A percentile compares a stretch with the other conserved stretches of the same genome.
Conservation (phyloP, 352 stramenopile species). For the Pythium pyrilobum region DNA sequence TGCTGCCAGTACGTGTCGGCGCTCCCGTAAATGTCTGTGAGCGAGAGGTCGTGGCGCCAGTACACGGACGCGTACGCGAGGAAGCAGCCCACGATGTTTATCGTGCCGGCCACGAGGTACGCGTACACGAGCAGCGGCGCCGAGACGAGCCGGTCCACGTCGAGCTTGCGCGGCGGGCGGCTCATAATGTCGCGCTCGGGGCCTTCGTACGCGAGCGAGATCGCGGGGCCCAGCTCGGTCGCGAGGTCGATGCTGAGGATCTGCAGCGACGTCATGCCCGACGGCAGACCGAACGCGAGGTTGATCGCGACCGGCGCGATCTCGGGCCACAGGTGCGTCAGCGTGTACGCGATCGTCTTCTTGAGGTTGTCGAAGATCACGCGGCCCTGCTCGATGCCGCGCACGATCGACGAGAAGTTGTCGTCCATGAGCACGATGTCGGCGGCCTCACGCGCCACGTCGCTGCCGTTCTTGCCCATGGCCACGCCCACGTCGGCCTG, state of each 20-base stretch:
- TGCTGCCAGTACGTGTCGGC: conserved; percentile 24
- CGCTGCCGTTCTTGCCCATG: conserved; percentile 94
- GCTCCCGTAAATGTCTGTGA: conserved; percentile 36
- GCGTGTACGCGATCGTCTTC: conserved; percentile 89
- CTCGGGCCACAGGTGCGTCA: conserved; percentile 86
- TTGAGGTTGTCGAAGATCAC: conserved; percentile 89
- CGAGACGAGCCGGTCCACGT: conserved; percentile 75
- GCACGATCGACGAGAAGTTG: conserved; percentile 95
- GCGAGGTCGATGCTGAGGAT: conserved; percentile 88
- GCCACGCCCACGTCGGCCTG: conserved; percentile 94
- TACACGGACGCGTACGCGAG: conserved; percentile 30
- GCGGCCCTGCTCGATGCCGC: conserved; percentile 43
- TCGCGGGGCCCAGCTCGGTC: conserved; percentile 85
- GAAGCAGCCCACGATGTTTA: conserved; percentile 52
- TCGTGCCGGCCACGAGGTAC: conserved; percentile 81
- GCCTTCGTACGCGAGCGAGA: conserved; percentile 87
- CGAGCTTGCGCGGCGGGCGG: conserved; percentile 59
- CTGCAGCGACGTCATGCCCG: conserved; percentile 81
- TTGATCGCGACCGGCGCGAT: conserved; percentile 56
- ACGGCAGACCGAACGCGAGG: conserved; percentile 75
- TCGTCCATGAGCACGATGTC: conserved; percentile 96
- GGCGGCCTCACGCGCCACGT: conserved; percentile 90
- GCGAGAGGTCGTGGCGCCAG: conserved; percentile 32
- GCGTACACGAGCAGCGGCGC: conserved; percentile 72
- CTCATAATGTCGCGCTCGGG: conserved; percentile 77